Conservation (phyloP, 257 asterid species). For the Pogostemon cablin region DNA sequence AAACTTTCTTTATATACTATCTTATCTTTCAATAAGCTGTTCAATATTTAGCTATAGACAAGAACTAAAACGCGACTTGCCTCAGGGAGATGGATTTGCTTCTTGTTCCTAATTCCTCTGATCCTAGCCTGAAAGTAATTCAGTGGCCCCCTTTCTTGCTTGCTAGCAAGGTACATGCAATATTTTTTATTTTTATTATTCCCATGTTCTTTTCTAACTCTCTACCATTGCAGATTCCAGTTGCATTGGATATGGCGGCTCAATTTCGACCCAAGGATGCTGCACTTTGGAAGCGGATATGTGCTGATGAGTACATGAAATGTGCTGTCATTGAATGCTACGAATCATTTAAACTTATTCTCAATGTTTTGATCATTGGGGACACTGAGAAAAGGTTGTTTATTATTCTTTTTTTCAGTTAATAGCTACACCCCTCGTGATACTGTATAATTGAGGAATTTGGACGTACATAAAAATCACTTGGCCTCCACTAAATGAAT, state of each 20-base stretch:
- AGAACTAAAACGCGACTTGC: slow-evolving; percentile 43
- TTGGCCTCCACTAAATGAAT: neutral
- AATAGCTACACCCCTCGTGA: neutral
- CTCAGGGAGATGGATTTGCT: slow-evolving; percentile 99
- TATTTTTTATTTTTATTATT: slow-evolving; percentile 22
- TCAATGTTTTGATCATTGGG: slow-evolving; percentile 72
- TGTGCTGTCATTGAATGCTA: slow-evolving; percentile 96
- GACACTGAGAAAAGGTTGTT: slow-evolving; percentile 90
- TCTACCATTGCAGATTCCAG: slow-evolving; percentile 72
- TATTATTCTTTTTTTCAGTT: slow-evolving; percentile 18
- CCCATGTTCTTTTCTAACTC: slow-evolving; percentile 35
- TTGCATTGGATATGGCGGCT: slow-evolving; percentile 96
- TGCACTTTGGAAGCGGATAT: slow-evolving; percentile 93
- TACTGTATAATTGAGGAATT: too few species aligned
- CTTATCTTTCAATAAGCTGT: neutral
- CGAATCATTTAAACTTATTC: slow-evolving; percentile 82
- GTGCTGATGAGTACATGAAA: slow-evolving; percentile 89
- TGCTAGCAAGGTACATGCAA: slow-evolving; percentile 80
- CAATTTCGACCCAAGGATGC: slow-evolving; percentile 89
- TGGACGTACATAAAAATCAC: neutral
- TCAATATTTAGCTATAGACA: slow-evolving; percentile 10
- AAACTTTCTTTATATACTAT: slow-evolving; percentile 32
- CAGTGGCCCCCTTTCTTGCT: slow-evolving; percentile 99
- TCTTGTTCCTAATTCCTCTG: slow-evolving; percentile 95
- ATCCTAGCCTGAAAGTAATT: slow-evolving; percentile 75